Evolutionary conservation across 2,329 filamentous ascomycete genomes (phyloP).

Genomic region (Paraconiothyrium sp.): DNA sequence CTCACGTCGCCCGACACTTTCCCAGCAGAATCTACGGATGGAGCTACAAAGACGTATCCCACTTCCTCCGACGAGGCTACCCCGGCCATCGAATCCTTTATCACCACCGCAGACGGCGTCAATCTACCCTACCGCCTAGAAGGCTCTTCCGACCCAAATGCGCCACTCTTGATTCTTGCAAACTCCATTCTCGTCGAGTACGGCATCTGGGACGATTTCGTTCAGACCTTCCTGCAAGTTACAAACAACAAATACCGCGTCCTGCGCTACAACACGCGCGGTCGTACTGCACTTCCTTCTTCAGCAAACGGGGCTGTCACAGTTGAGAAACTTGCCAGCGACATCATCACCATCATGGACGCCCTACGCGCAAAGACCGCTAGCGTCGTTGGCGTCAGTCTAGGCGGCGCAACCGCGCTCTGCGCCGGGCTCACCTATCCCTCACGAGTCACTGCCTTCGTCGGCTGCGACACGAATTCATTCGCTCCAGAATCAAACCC

Average conservation of each 20-base stretch:
- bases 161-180: constrained; percentile 77
- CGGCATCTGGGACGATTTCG: constrained; percentile 82
- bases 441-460: constrained; percentile 65
- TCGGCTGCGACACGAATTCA: constrained; percentile 82
- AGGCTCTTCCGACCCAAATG: constrained; percentile 71
- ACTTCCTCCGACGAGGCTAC: constrained; percentile 43
- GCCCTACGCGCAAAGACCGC: constrained; percentile 74
- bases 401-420: constrained; percentile 81
- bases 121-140: constrained; percentile 78
- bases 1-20: constrained; percentile 61
- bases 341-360: constrained; percentile 72
- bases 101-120: constrained; percentile 75
- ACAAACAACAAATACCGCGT: constrained; percentile 72
- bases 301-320: constrained; percentile 56
- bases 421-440: constrained; percentile 76
- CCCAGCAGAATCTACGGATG: constrained; percentile 62
- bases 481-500: constrained; percentile 77
- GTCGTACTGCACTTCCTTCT: constrained; percentile 63
- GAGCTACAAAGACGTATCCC: constrained; percentile 64
- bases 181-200: constrained; percentile 84
- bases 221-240: constrained; percentile 66
- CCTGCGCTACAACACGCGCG: constrained; percentile 80
- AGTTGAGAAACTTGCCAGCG: constrained; percentile 73
- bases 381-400: constrained; percentile 77
- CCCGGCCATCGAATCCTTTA: constrained; percentile 69